Percentiles rank a stretch among this genome's conserved stretches.
These are phyloP conservation scores for Parathielavia hyrcaniae DNA, from an alignment of 495 filamentous ascomycete genomes.

Conservation along the genomic window DNA sequence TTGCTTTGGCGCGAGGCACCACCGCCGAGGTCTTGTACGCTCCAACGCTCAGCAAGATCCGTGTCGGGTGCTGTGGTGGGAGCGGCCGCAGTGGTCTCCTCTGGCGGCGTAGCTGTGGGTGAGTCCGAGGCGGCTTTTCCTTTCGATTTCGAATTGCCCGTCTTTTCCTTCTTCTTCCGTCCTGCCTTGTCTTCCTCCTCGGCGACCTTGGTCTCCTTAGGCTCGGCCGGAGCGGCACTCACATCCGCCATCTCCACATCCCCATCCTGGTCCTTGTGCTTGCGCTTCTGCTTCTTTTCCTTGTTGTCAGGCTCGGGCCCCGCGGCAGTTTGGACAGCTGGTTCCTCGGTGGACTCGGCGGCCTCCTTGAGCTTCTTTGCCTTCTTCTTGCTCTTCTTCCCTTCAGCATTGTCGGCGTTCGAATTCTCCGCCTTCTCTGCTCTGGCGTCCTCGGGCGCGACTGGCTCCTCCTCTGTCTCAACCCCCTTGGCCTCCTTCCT, in stretches of 20 bases:
- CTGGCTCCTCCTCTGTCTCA: not conserved
- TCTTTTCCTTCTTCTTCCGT: slow-evolving; percentile 9
- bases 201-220: slow-evolving; percentile 7
- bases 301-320: slow-evolving; percentile 5
- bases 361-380: slow-evolving; percentile 5
- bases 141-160: slow-evolving; percentile 15
- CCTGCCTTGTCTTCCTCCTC: slow-evolving; percentile 14
- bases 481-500: not conserved
- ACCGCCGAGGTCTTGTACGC: slow-evolving; percentile 47
- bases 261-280: slow-evolving; percentile 11
- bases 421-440: slow-evolving; percentile 19
- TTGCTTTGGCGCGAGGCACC: slow-evolving; percentile 48
- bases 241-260: slow-evolving; percentile 10
- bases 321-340: not conserved
- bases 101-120: slow-evolving; percentile 1
- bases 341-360: not conserved
- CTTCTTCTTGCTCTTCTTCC: slow-evolving; percentile 10
- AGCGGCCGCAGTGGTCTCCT: slow-evolving; percentile 5
- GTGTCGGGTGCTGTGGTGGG: slow-evolving; percentile 7
- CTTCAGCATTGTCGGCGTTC: slow-evolving; percentile 2
- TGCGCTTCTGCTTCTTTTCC: not conserved
- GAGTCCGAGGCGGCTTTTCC: not conserved
- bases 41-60: slow-evolving; percentile 43
- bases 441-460: not conserved
- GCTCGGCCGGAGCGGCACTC: not conserved